Percentiles rank a stretch among this genome's conserved stretches.
Conservation (phyloP, 2,329 filamentous ascomycete species). For the Xylariaceae sp. region DNA sequence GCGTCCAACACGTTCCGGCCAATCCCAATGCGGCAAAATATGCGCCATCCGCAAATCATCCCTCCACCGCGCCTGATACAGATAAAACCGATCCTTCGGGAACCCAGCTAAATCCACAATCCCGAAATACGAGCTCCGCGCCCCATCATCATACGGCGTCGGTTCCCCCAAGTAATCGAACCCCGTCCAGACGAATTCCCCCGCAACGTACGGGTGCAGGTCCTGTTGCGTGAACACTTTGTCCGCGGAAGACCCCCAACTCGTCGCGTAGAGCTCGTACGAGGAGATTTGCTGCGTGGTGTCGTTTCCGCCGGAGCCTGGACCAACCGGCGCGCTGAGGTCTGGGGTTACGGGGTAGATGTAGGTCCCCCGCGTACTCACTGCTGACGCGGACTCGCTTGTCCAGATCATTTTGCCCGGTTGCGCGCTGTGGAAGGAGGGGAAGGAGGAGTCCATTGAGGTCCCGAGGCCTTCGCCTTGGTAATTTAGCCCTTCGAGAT, state of each 20-base stretch:
- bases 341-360: slow-evolving; percentile 45
- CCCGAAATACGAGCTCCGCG: slow-evolving; percentile 50
- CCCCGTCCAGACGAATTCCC: slow-evolving; percentile 50
- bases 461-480: slow-evolving; percentile 43
- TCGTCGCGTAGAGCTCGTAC: slow-evolving; percentile 47
- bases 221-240: slow-evolving; percentile 50
- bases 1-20: slow-evolving; percentile 42
- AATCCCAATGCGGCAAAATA: slow-evolving; percentile 53
- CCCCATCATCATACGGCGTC: slow-evolving; percentile 40
- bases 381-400: slow-evolving; percentile 40
- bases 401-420: slow-evolving; percentile 44
- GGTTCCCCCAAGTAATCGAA: slow-evolving; percentile 48
- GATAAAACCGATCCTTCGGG: slow-evolving; percentile 50
- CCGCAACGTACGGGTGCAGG: slow-evolving; percentile 44
- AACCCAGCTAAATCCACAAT: slow-evolving; percentile 55
- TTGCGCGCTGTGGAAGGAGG: slow-evolving; percentile 39
- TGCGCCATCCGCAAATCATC: slow-evolving; percentile 45
- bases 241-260: slow-evolving; percentile 46
- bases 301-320: slow-evolving; percentile 37
- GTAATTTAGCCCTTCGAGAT: slow-evolving; percentile 51
- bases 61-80: slow-evolving; percentile 52
- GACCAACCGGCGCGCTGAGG: slow-evolving; percentile 36
- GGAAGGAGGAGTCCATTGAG: slow-evolving; percentile 9
- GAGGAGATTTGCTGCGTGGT: slow-evolving; percentile 38
- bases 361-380: slow-evolving; percentile 49